Conservation (phyloP, 2,329 filamentous ascomycete genomes). For the Phyllosticta citriasiana region DNA sequence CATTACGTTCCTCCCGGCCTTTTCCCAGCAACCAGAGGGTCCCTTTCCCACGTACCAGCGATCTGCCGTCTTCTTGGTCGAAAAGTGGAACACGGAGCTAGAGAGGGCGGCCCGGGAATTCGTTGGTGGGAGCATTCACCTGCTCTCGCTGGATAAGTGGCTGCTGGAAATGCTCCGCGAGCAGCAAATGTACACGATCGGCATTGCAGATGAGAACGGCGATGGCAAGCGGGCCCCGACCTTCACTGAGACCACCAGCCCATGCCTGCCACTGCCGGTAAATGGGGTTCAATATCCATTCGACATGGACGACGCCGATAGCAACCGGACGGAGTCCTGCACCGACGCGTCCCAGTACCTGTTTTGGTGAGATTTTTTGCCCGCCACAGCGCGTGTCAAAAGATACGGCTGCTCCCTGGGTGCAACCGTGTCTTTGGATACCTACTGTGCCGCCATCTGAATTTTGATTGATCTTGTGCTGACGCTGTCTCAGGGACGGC, state of each 20-base stretch:
- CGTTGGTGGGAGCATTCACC: slow-evolving; percentile 22
- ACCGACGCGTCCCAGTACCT: slow-evolving; percentile 22
- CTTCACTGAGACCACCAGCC: slow-evolving; percentile 24
- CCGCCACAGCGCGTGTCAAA: not conserved
- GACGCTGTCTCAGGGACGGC: slow-evolving; percentile 21
- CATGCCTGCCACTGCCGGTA: slow-evolving; percentile 20
- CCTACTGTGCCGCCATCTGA: not conserved
- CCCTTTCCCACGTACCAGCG: slow-evolving; percentile 25
- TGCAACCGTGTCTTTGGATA: not conserved
- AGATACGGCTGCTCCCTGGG: not conserved
- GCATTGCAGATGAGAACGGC: slow-evolving; percentile 24
- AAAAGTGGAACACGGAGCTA: slow-evolving; percentile 27
- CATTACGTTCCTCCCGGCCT: slow-evolving; percentile 26
- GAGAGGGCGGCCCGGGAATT: slow-evolving; percentile 20
- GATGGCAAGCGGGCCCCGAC: slow-evolving; percentile 22
- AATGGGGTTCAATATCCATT: slow-evolving; percentile 9
- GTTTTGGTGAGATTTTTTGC: slow-evolving; percentile 24
- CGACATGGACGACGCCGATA: slow-evolving; percentile 7
- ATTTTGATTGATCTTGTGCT: slow-evolving; percentile 3
- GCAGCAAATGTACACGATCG: slow-evolving; percentile 22
- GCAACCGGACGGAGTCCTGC: slow-evolving; percentile 17
- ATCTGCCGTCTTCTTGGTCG: slow-evolving; percentile 22
- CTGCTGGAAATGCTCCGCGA: slow-evolving; percentile 25
- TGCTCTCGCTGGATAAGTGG: slow-evolving; percentile 25
- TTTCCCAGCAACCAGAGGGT: slow-evolving; percentile 16